phyloP scores from a whole-genome alignment of 2,329 filamentous ascomycete species.

The Aureobasidium sp. region DNA sequence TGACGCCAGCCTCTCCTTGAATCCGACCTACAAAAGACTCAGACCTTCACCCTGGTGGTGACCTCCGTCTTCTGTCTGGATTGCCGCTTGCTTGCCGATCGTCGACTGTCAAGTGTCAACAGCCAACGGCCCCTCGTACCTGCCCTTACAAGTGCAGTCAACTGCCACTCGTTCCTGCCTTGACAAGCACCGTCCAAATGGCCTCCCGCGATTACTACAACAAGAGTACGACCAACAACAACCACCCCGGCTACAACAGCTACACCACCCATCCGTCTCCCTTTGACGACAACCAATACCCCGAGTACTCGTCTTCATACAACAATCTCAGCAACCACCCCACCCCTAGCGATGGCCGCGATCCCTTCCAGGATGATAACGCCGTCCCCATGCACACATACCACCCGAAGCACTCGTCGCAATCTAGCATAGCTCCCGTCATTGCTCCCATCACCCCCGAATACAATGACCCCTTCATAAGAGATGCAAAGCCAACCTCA shows the following conservation, averaged over 20 bases:
- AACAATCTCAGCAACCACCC: conserved; percentile 44
- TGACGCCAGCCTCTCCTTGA: background rate
- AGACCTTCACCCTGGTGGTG: background rate
- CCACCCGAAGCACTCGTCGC: conserved; percentile 28
- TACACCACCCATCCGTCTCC: conserved; percentile 28
- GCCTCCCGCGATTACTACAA: conserved; percentile 56
- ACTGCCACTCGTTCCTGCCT: background rate
- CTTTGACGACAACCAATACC: conserved; percentile 16
- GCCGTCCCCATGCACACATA: conserved; percentile 38
- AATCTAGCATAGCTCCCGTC: conserved; percentile 29
- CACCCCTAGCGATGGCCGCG: conserved; percentile 29
- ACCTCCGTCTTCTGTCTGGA: background rate
- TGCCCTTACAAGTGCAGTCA: too few species aligned
- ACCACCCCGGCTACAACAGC: conserved; percentile 24
- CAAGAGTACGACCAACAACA: conserved; percentile 31
- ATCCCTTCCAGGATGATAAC: conserved; percentile 41
- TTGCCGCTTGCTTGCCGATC: background rate
- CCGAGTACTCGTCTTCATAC: conserved; percentile 41
- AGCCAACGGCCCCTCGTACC: background rate
- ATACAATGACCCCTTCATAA: conserved; percentile 31
- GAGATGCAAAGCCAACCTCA: conserved; percentile 23
- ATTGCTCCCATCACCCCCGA: conserved; percentile 24
- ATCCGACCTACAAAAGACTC: background rate
- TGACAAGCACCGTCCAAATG: conserved; percentile 26
- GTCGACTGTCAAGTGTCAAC: background rate